Evolutionary conservation across 2,329 filamentous ascomycete genomes (phyloP), one percentile per base, ranked within the genome.

Genomic region (Metarhizium humberi): DNA sequence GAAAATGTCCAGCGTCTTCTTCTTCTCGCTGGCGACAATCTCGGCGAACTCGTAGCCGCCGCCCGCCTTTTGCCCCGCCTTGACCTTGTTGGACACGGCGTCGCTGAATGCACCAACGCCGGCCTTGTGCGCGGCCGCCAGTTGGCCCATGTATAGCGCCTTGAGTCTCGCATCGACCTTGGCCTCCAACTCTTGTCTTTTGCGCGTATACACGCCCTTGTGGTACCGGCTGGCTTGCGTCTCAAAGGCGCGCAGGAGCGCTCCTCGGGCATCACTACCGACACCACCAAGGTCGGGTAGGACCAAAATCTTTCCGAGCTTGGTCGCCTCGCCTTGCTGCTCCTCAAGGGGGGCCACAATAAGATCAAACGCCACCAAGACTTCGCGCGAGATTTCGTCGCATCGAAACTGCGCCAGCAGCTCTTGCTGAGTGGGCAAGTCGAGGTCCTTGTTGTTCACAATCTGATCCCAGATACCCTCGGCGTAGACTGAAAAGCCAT

Each of bases 381-480:
- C 94, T 67, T 96, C 92, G 59, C 92, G 82, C 43, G 91, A 83
- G 56, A 99, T 99, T 73, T 99, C 94, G 69, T 99, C 94, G 70
- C 94, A 99, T 61, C 94, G 85, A 75, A 97, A 99, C 70, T 99
- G 94, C 11, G 94, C 94, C 53, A 99, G 80, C 49, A 99, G 79
- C 70, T 99, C 94, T 73, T 99, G 94, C 69, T 99, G 94, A 0
- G 94, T 97, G 3, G 94, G 94, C 57, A 99, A 73, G 71, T 99
- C 94, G 54, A 99, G 78, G 66, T 99, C 94, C 73, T 99, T 99
- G 79, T 99, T 99, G 76, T 92, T 88, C 64, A 96, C 92, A 67
- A 99, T 99, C 73, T 97, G 92, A 65, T 97, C 92, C 94, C 94
- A 99, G 48, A 99, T 84, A 45, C 92, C 90, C 68, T 94, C 85